These are phyloP conservation scores for Trichoderma gracile DNA, from an alignment of 2,329 filamentous ascomycete genomes.

Conservation along the genomic window DNA sequence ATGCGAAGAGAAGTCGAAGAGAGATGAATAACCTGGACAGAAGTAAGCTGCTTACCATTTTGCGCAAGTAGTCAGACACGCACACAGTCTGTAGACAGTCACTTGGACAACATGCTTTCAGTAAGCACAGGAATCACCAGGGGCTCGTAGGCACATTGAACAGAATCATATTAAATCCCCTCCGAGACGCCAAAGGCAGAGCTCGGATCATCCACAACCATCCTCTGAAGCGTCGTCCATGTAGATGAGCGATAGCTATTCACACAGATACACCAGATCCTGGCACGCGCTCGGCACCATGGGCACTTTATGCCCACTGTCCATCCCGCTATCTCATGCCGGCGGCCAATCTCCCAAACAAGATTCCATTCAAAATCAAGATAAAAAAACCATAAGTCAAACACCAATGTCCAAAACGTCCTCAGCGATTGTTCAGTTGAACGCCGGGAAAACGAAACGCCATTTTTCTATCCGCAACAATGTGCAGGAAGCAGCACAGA, in stretches of 20 bases:
- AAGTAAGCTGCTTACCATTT: background rate
- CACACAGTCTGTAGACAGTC: background rate
- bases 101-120: background rate
- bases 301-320: slow-evolving; percentile 18
- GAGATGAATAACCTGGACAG: no score
- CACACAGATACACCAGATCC: background rate
- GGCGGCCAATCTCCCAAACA: slow-evolving; percentile 8
- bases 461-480: slow-evolving; percentile 23
- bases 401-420: slow-evolving; percentile 19
- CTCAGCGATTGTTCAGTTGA: slow-evolving; percentile 22
- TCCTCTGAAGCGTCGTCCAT: slow-evolving; percentile 8
- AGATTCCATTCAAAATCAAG: slow-evolving; percentile 10
- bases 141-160: slow-evolving; percentile 9
- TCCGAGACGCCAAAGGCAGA: slow-evolving; percentile 17
- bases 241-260: slow-evolving; percentile 10
- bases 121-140: background rate
- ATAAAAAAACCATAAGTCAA: background rate
- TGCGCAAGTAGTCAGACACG: no score
- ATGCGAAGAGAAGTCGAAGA: no score
- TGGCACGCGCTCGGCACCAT: background rate
- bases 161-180: slow-evolving; percentile 19
- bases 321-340: background rate
- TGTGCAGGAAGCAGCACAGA: slow-evolving; percentile 22
- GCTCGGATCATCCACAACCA: slow-evolving; percentile 13
- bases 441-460: slow-evolving; percentile 23